These are phyloP conservation scores for Fusarium sp. DNA, from an alignment of 2,329 filamentous ascomycete genomes.

Conservation along the genomic window DNA sequence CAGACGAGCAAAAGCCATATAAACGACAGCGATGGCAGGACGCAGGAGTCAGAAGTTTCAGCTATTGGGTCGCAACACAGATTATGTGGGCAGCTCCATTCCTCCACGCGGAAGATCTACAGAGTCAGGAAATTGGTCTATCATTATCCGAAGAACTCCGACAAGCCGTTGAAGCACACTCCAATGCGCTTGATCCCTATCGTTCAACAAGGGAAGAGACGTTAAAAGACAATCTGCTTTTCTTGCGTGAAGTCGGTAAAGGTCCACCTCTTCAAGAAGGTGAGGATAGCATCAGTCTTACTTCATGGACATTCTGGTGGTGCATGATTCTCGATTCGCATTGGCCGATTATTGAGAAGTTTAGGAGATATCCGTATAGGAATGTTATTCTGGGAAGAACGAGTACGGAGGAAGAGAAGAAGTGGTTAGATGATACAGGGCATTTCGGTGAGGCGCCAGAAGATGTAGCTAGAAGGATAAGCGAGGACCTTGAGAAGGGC, in stretches of 20 bases:
- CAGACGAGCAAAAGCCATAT: not conserved
- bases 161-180: not conserved
- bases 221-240: too few species aligned
- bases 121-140: conserved; percentile 3
- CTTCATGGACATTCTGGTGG: conserved; percentile 19
- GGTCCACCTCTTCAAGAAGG: not conserved
- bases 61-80: conserved; percentile 13
- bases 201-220: too few species aligned
- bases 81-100: conserved; percentile 21
- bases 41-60: not conserved
- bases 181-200: not conserved
- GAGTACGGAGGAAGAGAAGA: too few species aligned
- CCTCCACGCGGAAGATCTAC: conserved; percentile 10
- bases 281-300: not conserved
- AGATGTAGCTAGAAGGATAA: too few species aligned
- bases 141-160: not conserved
- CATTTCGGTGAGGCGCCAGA: too few species aligned
- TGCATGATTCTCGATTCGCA: conserved; percentile 24
- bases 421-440: too few species aligned
- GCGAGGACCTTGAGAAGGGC: too few species aligned
- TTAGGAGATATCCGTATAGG: conserved; percentile 7
- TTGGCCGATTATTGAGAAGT: conserved; percentile 18
- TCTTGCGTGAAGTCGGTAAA: too few species aligned
- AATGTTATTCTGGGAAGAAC: too few species aligned
- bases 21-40: not conserved